Percentiles rank a stretch among this genome's conserved stretches.
Conservation (phyloP, 2,329 filamentous ascomycete species). For the Colletotrichum scovillei region DNA sequence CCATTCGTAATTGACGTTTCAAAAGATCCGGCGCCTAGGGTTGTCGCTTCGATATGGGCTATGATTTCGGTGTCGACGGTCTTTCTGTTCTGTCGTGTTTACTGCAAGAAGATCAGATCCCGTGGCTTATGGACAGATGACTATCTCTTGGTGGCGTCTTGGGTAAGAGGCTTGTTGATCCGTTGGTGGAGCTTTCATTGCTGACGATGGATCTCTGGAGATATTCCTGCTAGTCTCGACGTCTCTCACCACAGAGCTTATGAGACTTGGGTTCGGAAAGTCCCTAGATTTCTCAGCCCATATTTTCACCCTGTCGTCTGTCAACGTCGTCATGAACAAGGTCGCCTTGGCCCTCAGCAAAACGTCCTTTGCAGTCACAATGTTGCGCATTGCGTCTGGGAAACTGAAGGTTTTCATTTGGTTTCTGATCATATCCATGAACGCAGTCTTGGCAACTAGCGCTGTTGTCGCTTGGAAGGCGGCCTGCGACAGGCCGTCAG, state of each 20-base stretch:
- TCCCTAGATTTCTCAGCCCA: conserved; percentile 3
- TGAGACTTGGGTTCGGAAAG: conserved; percentile 29
- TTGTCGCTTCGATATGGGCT: conserved; percentile 31
- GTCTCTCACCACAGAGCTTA: conserved; percentile 25
- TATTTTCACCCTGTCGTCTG: conserved; percentile 22
- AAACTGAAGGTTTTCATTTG: conserved; percentile 38
- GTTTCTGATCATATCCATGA: conserved; percentile 41
- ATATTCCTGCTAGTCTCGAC: conserved; percentile 20
- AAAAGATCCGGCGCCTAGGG: conserved; percentile 18
- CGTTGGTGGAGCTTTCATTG: neutral
- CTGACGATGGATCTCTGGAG: neutral
- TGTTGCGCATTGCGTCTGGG: conserved; percentile 42
- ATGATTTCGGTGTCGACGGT: conserved; percentile 27
- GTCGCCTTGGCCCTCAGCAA: conserved; percentile 37
- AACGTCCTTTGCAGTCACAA: conserved; percentile 44
- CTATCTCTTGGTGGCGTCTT: conserved; percentile 37
- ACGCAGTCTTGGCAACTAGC: conserved; percentile 19
- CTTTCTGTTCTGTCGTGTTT: conserved; percentile 37
- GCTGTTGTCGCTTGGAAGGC: conserved; percentile 14
- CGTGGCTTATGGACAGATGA: conserved; percentile 40
- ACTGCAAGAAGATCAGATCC: conserved; percentile 37
- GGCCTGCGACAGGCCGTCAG: conserved; percentile 12
- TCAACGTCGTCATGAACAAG: conserved; percentile 24
- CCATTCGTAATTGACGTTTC: conserved; percentile 5
- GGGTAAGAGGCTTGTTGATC: conserved; percentile 10